A percentile compares a stretch with the other conserved stretches of the same genome.
Conservation (phyloP, 345 rosid genomes). For the Eucalyptus pumila region DNA sequence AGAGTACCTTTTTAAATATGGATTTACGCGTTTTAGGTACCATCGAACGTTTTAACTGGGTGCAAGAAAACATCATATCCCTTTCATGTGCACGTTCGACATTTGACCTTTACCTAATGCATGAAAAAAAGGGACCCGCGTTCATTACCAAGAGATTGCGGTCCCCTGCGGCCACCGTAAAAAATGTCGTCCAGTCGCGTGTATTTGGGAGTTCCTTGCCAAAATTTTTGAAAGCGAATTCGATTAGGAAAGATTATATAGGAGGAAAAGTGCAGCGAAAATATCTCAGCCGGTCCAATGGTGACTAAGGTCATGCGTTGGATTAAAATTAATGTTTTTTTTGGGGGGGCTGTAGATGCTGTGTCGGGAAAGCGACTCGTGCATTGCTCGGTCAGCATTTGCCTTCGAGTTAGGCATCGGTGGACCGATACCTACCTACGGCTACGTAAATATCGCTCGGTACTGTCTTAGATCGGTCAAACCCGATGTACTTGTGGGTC, state of each 20-base stretch:
- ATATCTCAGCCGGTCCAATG: neutral
- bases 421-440: neutral
- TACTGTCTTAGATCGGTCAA: neutral
- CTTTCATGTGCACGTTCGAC: neutral
- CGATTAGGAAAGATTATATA: neutral
- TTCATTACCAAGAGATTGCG: neutral
- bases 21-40: neutral
- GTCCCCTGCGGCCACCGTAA: fast-evolving
- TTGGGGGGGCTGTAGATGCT: neutral
- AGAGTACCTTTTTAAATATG: neutral
- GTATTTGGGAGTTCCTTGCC: neutral
- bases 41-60: neutral
- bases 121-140: neutral
- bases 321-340: neutral
- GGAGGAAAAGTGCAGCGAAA: neutral
- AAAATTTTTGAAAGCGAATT: neutral
- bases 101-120: neutral
- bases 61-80: neutral
- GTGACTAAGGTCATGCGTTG: neutral
- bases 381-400: neutral
- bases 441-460: neutral
- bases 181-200: neutral
- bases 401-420: neutral
- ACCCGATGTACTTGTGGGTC: neutral
- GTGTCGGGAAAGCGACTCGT: neutral